These are phyloP conservation scores for Secale cereale DNA, from an alignment of 176 grass and related monocot genomes.

Conservation along the genomic window DNA sequence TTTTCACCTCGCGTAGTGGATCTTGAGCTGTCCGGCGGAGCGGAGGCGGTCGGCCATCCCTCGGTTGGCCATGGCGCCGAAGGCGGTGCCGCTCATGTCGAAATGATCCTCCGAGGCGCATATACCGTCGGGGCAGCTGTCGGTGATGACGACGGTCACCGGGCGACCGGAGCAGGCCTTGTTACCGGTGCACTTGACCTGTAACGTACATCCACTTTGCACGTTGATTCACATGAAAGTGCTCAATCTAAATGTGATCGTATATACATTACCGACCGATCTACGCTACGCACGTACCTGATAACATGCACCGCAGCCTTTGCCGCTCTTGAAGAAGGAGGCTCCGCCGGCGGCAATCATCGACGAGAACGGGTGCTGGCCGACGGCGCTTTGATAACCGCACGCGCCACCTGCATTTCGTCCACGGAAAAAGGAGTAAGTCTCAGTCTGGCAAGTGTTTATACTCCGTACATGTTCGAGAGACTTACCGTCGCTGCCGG, in stretches of 20 bases:
- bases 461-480: background rate
- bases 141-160: slow-evolving; percentile 70
- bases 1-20: slow-evolving; percentile 49
- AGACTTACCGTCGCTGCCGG: slow-evolving; percentile 62
- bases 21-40: slow-evolving; percentile 46
- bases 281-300: slow-evolving; percentile 53
- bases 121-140: slow-evolving; percentile 48
- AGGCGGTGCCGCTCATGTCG: slow-evolving; percentile 79
- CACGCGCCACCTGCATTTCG: slow-evolving; percentile 63
- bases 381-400: slow-evolving; percentile 54
- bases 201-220: background rate
- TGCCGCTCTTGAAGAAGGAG: slow-evolving; percentile 66
- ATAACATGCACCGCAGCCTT: slow-evolving; percentile 80
- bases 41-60: slow-evolving; percentile 60
- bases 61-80: slow-evolving; percentile 58
- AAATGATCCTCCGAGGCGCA: slow-evolving; percentile 55
- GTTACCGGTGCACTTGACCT: slow-evolving; percentile 64
- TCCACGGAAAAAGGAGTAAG: background rate
- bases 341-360: slow-evolving; percentile 60
- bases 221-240: background rate
- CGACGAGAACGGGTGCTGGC: slow-evolving; percentile 48
- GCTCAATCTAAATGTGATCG: background rate
- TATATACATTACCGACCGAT: background rate
- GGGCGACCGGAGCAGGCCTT: slow-evolving; percentile 56
- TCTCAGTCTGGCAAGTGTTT: background rate